These are phyloP conservation scores for Pleurotus platypus DNA, from an alignment of 768 basidiomycete genomes.

Conservation along the genomic window DNA sequence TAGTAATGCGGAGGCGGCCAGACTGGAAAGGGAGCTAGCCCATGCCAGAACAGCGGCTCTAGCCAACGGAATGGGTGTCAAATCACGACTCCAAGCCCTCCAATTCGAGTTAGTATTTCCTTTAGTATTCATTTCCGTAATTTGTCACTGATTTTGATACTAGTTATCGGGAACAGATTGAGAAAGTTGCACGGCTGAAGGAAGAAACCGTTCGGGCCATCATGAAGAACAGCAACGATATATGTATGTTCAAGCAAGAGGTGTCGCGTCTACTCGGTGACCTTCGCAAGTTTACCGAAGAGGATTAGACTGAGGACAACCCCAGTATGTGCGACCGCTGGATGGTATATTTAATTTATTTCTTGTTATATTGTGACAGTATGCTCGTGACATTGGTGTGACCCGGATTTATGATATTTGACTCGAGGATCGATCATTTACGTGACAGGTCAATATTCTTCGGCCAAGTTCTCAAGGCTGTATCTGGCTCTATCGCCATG, in stretches of 20 bases:
- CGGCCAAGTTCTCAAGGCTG: slow-evolving; percentile 4
- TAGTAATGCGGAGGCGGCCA: slow-evolving; percentile 60
- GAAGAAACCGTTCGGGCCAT: slow-evolving; percentile 81
- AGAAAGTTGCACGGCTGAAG: slow-evolving; percentile 67
- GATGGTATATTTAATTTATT: neutral
- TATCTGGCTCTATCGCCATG: slow-evolving; percentile 5
- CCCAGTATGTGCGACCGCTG: neutral
- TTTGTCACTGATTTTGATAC: slow-evolving; percentile 5
- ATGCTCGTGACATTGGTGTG: neutral
- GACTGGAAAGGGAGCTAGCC: slow-evolving; percentile 69
- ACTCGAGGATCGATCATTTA: neutral
- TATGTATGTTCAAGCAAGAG: slow-evolving; percentile 77
- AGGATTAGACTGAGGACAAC: slow-evolving; percentile 23
- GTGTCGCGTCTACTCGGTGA: slow-evolving; percentile 69
- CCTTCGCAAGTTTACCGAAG: slow-evolving; percentile 66
- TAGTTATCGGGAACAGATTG: slow-evolving; percentile 78
- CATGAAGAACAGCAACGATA: slow-evolving; percentile 81
- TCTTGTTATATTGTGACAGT: neutral
- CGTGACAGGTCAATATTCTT: slow-evolving; percentile 1
- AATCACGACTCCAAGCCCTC: slow-evolving; percentile 69
- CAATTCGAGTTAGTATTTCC: slow-evolving; percentile 63
- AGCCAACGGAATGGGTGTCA: slow-evolving; percentile 80
- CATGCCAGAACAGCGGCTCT: slow-evolving; percentile 74
- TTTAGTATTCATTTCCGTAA: slow-evolving; percentile 3
- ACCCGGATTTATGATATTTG: neutral